Conservation (phyloP, 768 basidiomycete species). For the Kwoniella newhampshirensis region DNA sequence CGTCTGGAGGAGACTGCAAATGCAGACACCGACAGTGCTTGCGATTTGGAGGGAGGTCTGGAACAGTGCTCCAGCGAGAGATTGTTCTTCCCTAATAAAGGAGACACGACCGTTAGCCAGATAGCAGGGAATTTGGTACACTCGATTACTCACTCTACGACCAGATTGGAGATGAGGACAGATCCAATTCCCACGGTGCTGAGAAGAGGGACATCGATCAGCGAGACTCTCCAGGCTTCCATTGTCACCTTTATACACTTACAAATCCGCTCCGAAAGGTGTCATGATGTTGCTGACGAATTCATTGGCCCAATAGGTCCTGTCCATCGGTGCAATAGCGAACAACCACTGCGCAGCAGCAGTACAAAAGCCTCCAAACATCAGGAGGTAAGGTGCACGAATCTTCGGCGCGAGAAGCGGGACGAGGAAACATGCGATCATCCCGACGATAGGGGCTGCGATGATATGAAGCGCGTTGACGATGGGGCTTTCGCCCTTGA, state of each 20-base stretch:
- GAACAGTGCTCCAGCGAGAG: slow-evolving; percentile 31
- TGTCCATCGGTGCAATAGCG: slow-evolving; percentile 29
- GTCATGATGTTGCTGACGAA: slow-evolving; percentile 28
- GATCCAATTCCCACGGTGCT: slow-evolving; percentile 16
- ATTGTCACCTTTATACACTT: too few relatives aligned
- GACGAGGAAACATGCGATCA: slow-evolving; percentile 18
- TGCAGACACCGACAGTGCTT: slow-evolving; percentile 26
- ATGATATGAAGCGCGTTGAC: slow-evolving; percentile 23
- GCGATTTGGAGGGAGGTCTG: slow-evolving; percentile 33
- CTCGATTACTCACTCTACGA: slow-evolving; percentile 27
- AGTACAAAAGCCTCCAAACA: slow-evolving; percentile 20
- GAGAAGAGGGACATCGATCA: too few relatives aligned
- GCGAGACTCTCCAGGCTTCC: too few relatives aligned
- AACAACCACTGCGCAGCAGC: slow-evolving; percentile 22
- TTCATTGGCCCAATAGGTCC: slow-evolving; percentile 36
- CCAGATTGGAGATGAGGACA: slow-evolving; percentile 32
- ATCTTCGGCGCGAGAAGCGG: slow-evolving; percentile 22
- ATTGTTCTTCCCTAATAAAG: slow-evolving; percentile 23
- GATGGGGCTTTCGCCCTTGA: slow-evolving; percentile 24
- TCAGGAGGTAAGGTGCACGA: slow-evolving; percentile 18
- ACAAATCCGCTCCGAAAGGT: slow-evolving; percentile 38
- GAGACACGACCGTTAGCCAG: background rate
- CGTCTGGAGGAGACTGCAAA: slow-evolving; percentile 22
- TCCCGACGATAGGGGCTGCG: slow-evolving; percentile 24
- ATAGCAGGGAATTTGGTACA: background rate